These are phyloP conservation scores for Clarkia xantiana DNA, from an alignment of 345 rosid genomes.

Conservation along the genomic window DNA sequence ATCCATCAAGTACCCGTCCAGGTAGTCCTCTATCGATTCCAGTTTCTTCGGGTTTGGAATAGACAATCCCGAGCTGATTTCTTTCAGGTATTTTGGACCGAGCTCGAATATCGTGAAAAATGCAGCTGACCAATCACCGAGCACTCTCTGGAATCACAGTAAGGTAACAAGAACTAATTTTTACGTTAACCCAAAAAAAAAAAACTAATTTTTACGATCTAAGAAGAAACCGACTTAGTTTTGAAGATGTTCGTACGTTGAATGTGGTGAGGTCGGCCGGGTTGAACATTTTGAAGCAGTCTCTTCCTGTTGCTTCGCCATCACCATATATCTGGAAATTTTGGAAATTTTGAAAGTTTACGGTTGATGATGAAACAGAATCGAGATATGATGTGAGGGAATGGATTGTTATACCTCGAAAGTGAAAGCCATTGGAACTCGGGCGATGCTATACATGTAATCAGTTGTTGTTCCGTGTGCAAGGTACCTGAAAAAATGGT, in stretches of 20 bases:
- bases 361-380: too few relatives aligned
- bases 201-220: too few relatives aligned
- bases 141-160: conserved; percentile 52
- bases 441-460: conserved; percentile 69
- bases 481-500: conserved; percentile 46
- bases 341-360: too few relatives aligned
- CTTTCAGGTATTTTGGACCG: conserved; percentile 32
- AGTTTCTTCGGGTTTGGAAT: conserved; percentile 26
- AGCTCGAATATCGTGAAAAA: conserved; percentile 58
- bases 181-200: too few relatives aligned
- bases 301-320: conserved; percentile 37
- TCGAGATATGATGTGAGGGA: too few relatives aligned
- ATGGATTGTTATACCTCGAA: conserved; percentile 62
- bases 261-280: conserved; percentile 63
- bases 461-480: conserved; percentile 99
- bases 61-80: conserved; percentile 23
- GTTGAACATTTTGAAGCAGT: conserved; percentile 96
- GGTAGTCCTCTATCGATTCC: conserved; percentile 87
- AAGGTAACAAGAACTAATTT: too few relatives aligned
- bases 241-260: conserved; percentile 32
- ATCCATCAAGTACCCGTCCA: conserved; percentile 79
- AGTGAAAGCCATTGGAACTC: conserved; percentile 93
- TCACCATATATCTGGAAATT: conserved; percentile 73
- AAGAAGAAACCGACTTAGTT: too few relatives aligned
- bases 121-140: conserved; percentile 79